Evolutionary conservation across 1,139 yeast species (phyloP), one percentile per base, ranked within the genome.

Genomic region (Suhomyces panamericanus): DNA sequence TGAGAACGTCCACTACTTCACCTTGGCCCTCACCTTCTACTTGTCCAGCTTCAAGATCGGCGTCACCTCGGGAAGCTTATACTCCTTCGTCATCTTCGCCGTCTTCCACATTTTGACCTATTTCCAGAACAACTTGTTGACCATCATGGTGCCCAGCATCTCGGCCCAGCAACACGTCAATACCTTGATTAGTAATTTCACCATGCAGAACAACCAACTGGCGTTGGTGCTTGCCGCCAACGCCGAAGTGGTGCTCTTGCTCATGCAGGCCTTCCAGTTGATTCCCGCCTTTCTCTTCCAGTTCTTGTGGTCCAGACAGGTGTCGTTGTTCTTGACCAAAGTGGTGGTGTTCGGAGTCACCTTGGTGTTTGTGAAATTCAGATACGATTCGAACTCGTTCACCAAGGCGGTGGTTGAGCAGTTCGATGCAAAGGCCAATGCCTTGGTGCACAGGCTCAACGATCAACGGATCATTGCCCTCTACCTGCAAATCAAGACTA

Each of bases 81-180:
- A 77, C 55, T 76, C 85, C 26, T 81, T 78, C 49, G 67, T 72
- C 4, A 75, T 81, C n/a, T 82, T 74, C 60, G 78, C 85, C 1
- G 49, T 77, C 3, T 82, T 82, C 67, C 87, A 82, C 62, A 64
- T 75, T 20, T 61, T 80, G 49, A 69, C 73, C 32, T 82, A 81
- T 61, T 72, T 78, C 58, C 76, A 72, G 35, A 50, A 50, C 51
- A 48, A 54, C 47, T 48, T 54, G 40, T 47, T 54, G 41, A 20
- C 53, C 6, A 36, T 53, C 12, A 34, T 48, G 17, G 47, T 54
- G 13, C 49, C 54, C 3, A 46, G 40, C 32, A 38, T 51, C 36
- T 35, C 47, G 15, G 38, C 51, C 10, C 57, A 55, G 35, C 55
- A 54, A 31, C 47, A 46, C 24, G 15, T 55, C 44, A 55, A 51